Evolutionary conservation across 257 asterid genomes (phyloP).

Genomic region (Oldenlandia corymbosa): DNA sequence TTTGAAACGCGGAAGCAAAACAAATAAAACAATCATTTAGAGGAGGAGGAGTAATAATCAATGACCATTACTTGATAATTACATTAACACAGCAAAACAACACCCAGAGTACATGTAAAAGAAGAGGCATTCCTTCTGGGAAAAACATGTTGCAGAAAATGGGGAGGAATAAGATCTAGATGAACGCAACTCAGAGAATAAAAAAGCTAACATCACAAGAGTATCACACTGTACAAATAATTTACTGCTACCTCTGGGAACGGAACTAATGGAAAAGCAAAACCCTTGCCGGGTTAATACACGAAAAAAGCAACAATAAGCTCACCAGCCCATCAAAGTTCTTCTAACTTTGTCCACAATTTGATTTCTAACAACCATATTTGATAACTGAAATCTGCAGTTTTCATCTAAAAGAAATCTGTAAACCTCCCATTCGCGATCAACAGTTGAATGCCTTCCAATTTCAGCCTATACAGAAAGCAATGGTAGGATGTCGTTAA

Average conservation of each 20-base stretch:
- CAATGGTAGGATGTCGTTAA: not conserved
- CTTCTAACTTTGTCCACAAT: conserved; percentile 77
- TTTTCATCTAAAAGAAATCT: conserved; percentile 74
- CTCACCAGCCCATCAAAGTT: conserved; percentile 82
- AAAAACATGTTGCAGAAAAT: not conserved
- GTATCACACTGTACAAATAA: conserved; percentile 16
- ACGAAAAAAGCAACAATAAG: conserved; percentile 7
- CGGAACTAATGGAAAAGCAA: not conserved
- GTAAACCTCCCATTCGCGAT: conserved; percentile 82
- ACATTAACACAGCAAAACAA: too few relatives aligned
- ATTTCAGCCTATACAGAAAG: conserved; percentile 61
- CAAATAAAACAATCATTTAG: too few relatives aligned
- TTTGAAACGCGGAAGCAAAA: too few relatives aligned
- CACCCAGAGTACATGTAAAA: too few relatives aligned
- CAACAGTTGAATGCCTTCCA: conserved; percentile 59
- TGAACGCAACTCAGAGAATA: not conserved
- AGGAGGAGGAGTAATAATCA: too few relatives aligned
- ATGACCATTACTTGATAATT: too few relatives aligned
- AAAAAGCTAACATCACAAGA: not conserved
- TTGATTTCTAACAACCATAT: conserved; percentile 40
- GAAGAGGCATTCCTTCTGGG: not conserved
- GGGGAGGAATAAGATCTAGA: not conserved
- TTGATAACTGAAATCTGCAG: conserved; percentile 42
- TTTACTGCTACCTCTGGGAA: not conserved
- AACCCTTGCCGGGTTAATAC: not conserved